Evolutionary conservation across 345 rosid species (phyloP).

Genomic region (Litchi chinensis): DNA sequence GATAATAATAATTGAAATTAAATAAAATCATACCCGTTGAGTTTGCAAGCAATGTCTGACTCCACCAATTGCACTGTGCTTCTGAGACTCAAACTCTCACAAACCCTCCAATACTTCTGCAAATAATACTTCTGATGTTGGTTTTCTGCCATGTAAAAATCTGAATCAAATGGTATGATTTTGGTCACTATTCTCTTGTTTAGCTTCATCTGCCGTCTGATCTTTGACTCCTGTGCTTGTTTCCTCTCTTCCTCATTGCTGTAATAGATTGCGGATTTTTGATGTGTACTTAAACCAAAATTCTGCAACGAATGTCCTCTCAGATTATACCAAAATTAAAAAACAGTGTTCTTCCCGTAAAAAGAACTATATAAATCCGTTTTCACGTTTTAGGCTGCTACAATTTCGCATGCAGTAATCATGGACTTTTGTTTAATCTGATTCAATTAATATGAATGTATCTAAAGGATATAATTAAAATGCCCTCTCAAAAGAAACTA

Average conservation of each 20-base stretch:
- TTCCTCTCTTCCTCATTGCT: slow-evolving; percentile 28
- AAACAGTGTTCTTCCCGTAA: no score
- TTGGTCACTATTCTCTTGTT: slow-evolving; percentile 27
- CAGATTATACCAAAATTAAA: not conserved
- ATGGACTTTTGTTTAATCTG: no score
- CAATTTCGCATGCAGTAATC: no score
- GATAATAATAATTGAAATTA: not conserved
- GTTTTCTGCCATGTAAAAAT: slow-evolving; percentile 19
- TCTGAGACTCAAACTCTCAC: slow-evolving; percentile 24
- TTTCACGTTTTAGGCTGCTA: no score
- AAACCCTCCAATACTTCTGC: slow-evolving; percentile 20
- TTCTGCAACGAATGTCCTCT: slow-evolving; percentile 7
- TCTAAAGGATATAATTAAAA: no score
- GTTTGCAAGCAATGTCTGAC: slow-evolving; percentile 30
- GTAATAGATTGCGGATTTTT: slow-evolving; percentile 22
- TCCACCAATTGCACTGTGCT: slow-evolving; percentile 24
- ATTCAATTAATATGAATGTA: no score
- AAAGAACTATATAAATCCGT: no score
- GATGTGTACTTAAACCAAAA: slow-evolving; percentile 24
- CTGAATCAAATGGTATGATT: slow-evolving; percentile 7
- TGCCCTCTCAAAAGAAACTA: no score
- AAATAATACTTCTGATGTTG: slow-evolving; percentile 21
- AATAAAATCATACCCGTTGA: slow-evolving; percentile 23
- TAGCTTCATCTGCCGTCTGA: slow-evolving; percentile 26
- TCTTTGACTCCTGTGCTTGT: slow-evolving; percentile 12